Conservation (phyloP, 192 early-diverging fungal genomes). For the Backusella macrospora region DNA sequence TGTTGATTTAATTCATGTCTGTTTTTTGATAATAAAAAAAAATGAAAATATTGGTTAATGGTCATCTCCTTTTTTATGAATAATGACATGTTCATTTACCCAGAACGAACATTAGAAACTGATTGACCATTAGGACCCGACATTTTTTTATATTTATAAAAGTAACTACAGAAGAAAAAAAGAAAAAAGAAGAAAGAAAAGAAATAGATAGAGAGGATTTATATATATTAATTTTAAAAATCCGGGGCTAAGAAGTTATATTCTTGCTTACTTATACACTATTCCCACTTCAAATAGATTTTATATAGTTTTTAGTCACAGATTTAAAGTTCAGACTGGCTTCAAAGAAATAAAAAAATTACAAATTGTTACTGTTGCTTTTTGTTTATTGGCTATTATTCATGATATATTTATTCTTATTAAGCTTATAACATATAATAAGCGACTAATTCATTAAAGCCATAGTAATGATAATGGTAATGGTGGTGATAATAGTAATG, state of each 20-base stretch:
- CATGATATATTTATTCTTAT: neutral
- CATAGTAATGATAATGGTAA: too few relatives aligned
- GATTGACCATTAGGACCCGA: slow-evolving; percentile 28
- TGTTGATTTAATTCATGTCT: slow-evolving; percentile 64
- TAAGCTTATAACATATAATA: too few relatives aligned
- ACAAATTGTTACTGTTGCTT: too few relatives aligned
- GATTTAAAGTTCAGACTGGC: slow-evolving; percentile 1
- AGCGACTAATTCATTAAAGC: too few relatives aligned
- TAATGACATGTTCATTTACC: slow-evolving; percentile 20
- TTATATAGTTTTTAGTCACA: slow-evolving; percentile 10
- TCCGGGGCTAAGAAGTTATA: neutral
- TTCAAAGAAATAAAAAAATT: too few relatives aligned
- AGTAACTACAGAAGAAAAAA: neutral
- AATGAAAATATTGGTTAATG: neutral
- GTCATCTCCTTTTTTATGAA: neutral
- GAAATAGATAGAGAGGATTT: neutral
- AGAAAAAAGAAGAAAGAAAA: slow-evolving; percentile 3
- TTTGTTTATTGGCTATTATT: neutral
- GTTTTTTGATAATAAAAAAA: neutral
- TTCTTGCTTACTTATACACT: slow-evolving; percentile 21
- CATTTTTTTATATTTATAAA: neutral
- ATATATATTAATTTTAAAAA: slow-evolving; percentile 17
- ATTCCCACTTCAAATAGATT: slow-evolving; percentile 6
- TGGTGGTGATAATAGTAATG: too few relatives aligned
- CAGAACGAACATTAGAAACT: slow-evolving; percentile 32